Conservation (phyloP, 2,329 filamentous ascomycete species). For the Metarhizium brunneum region DNA sequence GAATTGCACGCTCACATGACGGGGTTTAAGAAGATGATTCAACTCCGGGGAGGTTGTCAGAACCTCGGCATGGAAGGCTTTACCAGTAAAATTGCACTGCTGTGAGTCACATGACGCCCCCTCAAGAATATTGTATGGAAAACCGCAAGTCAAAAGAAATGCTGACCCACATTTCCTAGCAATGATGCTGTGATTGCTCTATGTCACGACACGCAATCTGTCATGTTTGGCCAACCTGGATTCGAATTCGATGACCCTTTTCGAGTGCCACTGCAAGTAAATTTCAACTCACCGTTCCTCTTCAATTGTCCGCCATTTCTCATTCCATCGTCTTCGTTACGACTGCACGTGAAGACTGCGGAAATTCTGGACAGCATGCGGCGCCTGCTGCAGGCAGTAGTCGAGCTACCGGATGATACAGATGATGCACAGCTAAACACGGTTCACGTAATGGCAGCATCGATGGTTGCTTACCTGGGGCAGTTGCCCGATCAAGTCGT, state of each 20-base stretch:
- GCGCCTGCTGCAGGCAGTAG: conserved; percentile 32
- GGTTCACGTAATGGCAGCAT: conserved; percentile 28
- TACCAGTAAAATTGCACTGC: conserved; percentile 37
- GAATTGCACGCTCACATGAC: conserved; percentile 36
- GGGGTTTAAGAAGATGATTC: conserved; percentile 39
- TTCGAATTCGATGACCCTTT: conserved; percentile 32
- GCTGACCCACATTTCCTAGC: conserved; percentile 19
- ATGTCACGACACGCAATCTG: conserved; percentile 34
- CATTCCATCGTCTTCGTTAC: conserved; percentile 28
- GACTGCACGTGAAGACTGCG: conserved; percentile 36
- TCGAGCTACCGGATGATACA: conserved; percentile 27
- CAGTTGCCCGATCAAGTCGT: conserved; percentile 20
- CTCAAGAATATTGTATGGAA: neutral
- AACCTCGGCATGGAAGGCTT: conserved; percentile 36
- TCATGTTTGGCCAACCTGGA: conserved; percentile 28
- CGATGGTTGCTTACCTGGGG: conserved; percentile 30
- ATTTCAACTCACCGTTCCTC: conserved; percentile 39
- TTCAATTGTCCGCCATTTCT: conserved; percentile 32
- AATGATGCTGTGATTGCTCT: conserved; percentile 38
- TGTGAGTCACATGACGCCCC: conserved; percentile 24
- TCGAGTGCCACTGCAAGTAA: conserved; percentile 30
- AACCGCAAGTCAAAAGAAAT: neutral
- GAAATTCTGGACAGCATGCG: conserved; percentile 43
- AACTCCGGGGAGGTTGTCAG: conserved; percentile 34
- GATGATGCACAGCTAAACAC: conserved; percentile 27